phyloP scores from a whole-genome alignment of 2,329 filamentous ascomycete genomes.

The Hypoxylon sp. region DNA sequence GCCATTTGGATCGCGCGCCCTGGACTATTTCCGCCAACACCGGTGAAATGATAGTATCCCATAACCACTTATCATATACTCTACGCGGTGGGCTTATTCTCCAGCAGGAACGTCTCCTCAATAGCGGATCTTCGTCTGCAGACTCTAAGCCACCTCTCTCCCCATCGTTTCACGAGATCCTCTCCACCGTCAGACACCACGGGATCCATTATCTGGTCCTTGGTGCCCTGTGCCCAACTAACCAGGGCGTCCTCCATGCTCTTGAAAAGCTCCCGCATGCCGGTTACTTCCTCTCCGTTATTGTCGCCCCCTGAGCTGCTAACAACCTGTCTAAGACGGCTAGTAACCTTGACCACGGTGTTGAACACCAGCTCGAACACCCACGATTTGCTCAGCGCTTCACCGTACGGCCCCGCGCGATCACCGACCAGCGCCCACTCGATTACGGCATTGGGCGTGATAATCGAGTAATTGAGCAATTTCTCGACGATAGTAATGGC shows the following conservation, averaged over 20 bases:
- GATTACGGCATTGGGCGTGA: slow-evolving; percentile 85
- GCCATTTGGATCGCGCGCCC: slow-evolving; percentile 7
- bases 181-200: slow-evolving; percentile 65
- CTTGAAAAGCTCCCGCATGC: slow-evolving; percentile 83
- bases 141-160: slow-evolving; percentile 84
- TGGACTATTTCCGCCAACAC: slow-evolving; percentile 19
- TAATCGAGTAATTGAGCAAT: slow-evolving; percentile 94
- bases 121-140: slow-evolving; percentile 86
- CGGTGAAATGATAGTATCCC: slow-evolving; percentile 7
- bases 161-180: slow-evolving; percentile 81
- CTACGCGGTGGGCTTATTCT: slow-evolving; percentile 36
- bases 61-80: slow-evolving; percentile 25
- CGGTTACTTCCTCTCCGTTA: slow-evolving; percentile 71
- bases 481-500: slow-evolving; percentile 96
- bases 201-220: slow-evolving; percentile 80
- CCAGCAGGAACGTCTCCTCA: slow-evolving; percentile 72
- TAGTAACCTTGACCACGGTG: slow-evolving; percentile 90
- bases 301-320: slow-evolving; percentile 67
- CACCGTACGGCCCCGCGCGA: slow-evolving; percentile 66
- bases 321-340: slow-evolving; percentile 84
- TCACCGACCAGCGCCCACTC: slow-evolving; percentile 84
- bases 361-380: slow-evolving; percentile 91
- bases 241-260: slow-evolving; percentile 82
- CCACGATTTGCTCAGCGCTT: slow-evolving; percentile 77
- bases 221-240: slow-evolving; percentile 77